phyloP scores from a whole-genome alignment of 1,139 yeast genomes.

The Yamadazyma dendronema region DNA sequence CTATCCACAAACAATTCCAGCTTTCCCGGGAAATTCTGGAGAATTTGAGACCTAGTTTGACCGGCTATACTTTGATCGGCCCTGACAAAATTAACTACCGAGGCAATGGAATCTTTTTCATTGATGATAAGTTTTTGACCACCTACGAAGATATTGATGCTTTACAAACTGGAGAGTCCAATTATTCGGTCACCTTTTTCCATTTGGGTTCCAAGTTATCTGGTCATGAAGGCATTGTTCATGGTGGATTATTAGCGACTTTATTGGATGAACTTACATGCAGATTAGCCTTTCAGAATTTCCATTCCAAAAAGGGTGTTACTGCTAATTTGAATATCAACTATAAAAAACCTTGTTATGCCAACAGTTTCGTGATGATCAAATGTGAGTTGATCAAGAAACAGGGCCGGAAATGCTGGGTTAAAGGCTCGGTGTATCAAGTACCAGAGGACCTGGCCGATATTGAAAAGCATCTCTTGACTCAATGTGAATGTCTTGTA shows the following conservation, averaged over 20 bases:
- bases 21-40: slow-evolving; percentile 21
- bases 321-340: slow-evolving; percentile 47
- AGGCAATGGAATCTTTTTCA: slow-evolving; percentile 34
- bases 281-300: slow-evolving; percentile 49
- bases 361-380: slow-evolving; percentile 33
- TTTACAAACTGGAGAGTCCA: slow-evolving; percentile 15
- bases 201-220: slow-evolving; percentile 45
- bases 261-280: slow-evolving; percentile 54
- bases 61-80: slow-evolving; percentile 38
- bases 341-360: slow-evolving; percentile 39
- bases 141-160: slow-evolving; percentile 17
- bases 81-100: slow-evolving; percentile 35
- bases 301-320: slow-evolving; percentile 41
- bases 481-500: slow-evolving; percentile 43
- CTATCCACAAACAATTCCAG: slow-evolving; percentile 11
- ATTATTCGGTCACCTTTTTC: slow-evolving; percentile 37
- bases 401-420: slow-evolving; percentile 44
- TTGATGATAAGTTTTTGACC: slow-evolving; percentile 29
- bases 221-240: slow-evolving; percentile 53
- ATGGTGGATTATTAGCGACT: slow-evolving; percentile 56
- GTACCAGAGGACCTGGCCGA: slow-evolving; percentile 12
- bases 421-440: slow-evolving; percentile 36
- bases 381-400: slow-evolving; percentile 34
- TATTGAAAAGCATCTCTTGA: slow-evolving; percentile 25
- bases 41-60: slow-evolving; percentile 30